A percentile compares a stretch with the other conserved stretches of the same genome.
These are phyloP conservation scores for Aaosphaeria arxii DNA, from an alignment of 2,329 filamentous ascomycete species.

Conservation along the genomic window DNA sequence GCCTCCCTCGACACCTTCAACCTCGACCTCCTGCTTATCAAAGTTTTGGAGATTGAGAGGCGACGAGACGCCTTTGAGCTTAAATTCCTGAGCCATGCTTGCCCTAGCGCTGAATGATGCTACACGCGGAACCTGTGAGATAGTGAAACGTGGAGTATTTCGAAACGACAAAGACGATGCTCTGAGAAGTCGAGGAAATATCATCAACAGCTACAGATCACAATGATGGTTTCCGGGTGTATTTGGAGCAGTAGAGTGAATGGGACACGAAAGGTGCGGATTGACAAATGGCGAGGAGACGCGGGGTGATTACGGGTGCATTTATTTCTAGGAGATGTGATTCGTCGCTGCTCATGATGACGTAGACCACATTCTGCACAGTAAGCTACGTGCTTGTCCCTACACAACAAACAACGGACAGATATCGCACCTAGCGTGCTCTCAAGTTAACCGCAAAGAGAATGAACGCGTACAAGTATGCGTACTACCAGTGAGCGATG, in stretches of 20 bases:
- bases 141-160: slow-evolving; percentile 11
- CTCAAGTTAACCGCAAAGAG: no score
- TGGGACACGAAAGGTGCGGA: no score
- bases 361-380: background rate
- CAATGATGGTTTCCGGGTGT: no score
- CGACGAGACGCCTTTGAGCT: slow-evolving; percentile 72
- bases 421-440: no score
- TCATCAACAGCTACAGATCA: slow-evolving; percentile 11
- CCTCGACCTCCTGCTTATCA: slow-evolving; percentile 83
- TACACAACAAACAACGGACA: no score
- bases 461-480: no score
- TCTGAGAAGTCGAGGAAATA: slow-evolving; percentile 19
- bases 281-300: slow-evolving; percentile 1
- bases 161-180: slow-evolving; percentile 12
- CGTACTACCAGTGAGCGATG: no score
- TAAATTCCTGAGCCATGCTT: slow-evolving; percentile 48
- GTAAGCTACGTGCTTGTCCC: no score
- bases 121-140: slow-evolving; percentile 13
- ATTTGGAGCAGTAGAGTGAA: no score
- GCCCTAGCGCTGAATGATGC: slow-evolving; percentile 17
- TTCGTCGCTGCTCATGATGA: slow-evolving; percentile 4
- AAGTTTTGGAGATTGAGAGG: slow-evolving; percentile 68
- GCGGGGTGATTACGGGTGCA: slow-evolving; percentile 2
- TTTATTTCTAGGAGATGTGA: slow-evolving; percentile 1
- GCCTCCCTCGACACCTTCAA: slow-evolving; percentile 81